Evolutionary conservation across 352 stramenopile species (phyloP).

Genomic region (Halophytophthora batemanensis): DNA sequence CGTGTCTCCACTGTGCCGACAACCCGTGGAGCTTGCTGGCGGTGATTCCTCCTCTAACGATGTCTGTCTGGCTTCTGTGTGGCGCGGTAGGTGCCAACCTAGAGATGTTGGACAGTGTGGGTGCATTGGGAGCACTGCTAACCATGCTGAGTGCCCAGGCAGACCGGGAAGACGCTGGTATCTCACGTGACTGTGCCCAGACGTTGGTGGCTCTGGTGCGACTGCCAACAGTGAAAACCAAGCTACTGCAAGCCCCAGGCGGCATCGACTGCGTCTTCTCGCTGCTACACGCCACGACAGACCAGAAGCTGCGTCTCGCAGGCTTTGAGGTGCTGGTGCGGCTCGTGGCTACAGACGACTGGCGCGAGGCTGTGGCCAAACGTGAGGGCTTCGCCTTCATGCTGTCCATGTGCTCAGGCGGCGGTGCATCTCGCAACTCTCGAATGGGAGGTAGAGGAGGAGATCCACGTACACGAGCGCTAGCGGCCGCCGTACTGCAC

Average conservation of each 20-base stretch:
- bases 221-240: constrained; percentile 46
- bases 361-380: constrained; percentile 57
- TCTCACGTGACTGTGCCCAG: constrained; percentile 65
- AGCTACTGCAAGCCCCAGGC: constrained; percentile 62
- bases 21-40: neutral
- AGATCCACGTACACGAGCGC: constrained; percentile 47
- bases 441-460: constrained; percentile 4
- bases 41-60: neutral
- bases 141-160: constrained; percentile 62
- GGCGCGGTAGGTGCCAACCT: constrained; percentile 55
- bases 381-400: constrained; percentile 68
- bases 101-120: constrained; percentile 60
- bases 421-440: constrained; percentile 15
- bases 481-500: constrained; percentile 57
- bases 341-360: constrained; percentile 58
- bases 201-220: constrained; percentile 57
- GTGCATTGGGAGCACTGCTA: constrained; percentile 66
- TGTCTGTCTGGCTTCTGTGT: constrained; percentile 2
- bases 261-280: constrained; percentile 71
- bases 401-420: constrained; percentile 52
- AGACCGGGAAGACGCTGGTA: constrained; percentile 49
- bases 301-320: constrained; percentile 45
- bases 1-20: neutral
- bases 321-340: constrained; percentile 62
- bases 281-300: constrained; percentile 43